Evolutionary conservation across 75 land plant species (phyloP), one percentile per base, ranked within the genome.

Genomic region (Picea sitchensis): DNA sequence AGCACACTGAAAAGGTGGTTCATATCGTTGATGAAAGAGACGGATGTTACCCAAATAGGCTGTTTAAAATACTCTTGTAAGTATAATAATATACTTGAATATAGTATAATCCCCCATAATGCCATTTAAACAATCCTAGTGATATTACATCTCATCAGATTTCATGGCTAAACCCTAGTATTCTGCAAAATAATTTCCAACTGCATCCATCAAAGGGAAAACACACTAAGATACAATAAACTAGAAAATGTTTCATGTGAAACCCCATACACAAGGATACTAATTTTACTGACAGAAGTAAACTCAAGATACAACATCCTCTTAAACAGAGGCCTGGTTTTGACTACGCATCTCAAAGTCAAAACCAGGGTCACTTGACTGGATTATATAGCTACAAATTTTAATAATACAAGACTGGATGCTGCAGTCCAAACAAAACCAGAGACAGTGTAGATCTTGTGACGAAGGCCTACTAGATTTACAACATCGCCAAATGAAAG

Each of bases 351-450:
- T 71, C 54, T 44, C 9, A 71, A 44, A 41, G 74, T 47, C 51
- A 34, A 71, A 71, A 41, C 54, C 47, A 71, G 73, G 73, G 5
- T 71, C 26, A 71, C 47, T 9, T 71, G 14, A 44, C 74, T 44
- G 51, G 56, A 47, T 20, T 41, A 41, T 44, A 71, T 71, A 71
- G 21, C 74, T 71, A 71, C 54, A 44, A 26, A 71, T 5, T 44
- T 71, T 71, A 71, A 71, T 71, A 47, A 44, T 71, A 71, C 74
- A 71, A 71, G 51, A 71, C 74, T 71, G 74, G 44, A 3, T n/a
- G n/a, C 13, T 41, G 51, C 54, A 71, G 74, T 71, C 54, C 8
- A 71, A 32, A 41, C 51, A n/a, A 64, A 44, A 71, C n/a, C 74
- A 44, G 56, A 51, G 9, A 44, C 74, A 44, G 14, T 71, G 44